phyloP scores from a whole-genome alignment of 2,329 filamentous ascomycete genomes.

The Hypoxylon sp. region DNA sequence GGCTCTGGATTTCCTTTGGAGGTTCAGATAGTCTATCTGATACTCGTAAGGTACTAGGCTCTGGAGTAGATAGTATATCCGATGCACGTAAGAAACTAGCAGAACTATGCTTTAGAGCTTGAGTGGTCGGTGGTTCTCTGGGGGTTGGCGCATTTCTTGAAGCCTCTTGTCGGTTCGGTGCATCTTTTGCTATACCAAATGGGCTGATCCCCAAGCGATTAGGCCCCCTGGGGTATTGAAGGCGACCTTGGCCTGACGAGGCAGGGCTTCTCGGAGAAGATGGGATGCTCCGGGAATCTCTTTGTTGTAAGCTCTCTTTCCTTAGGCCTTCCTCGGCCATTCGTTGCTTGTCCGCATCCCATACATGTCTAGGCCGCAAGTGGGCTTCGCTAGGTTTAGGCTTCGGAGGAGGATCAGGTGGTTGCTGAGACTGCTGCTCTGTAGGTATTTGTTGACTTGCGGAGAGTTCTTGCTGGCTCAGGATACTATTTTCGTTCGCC shows the following conservation, averaged over 20 bases:
- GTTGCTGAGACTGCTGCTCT: slow-evolving; percentile 21
- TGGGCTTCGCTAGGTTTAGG: slow-evolving; percentile 6
- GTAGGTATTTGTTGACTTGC: slow-evolving; percentile 39
- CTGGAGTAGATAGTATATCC: no score
- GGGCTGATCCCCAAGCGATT: neutral
- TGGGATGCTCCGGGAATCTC: no score
- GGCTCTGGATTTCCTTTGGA: no score
- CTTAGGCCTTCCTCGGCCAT: slow-evolving; percentile 29
- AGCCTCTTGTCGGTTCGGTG: neutral
- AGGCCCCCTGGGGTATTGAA: no score
- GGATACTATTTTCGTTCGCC: slow-evolving; percentile 18
- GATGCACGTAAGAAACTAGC: no score
- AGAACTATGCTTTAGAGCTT: no score
- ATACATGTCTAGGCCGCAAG: slow-evolving; percentile 27
- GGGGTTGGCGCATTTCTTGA: neutral
- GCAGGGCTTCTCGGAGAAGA: no score
- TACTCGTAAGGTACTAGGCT: no score
- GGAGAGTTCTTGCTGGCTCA: slow-evolving; percentile 32
- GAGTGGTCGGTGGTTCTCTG: neutral
- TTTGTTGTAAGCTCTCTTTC: no score
- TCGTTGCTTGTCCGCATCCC: slow-evolving; percentile 31
- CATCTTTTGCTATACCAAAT: neutral
- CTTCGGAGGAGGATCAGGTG: slow-evolving; percentile 6
- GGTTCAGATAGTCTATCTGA: no score
- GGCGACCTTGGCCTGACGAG: no score